phyloP scores from a whole-genome alignment of 495 filamentous ascomycete genomes.

The Penicillium bovifimosum region DNA sequence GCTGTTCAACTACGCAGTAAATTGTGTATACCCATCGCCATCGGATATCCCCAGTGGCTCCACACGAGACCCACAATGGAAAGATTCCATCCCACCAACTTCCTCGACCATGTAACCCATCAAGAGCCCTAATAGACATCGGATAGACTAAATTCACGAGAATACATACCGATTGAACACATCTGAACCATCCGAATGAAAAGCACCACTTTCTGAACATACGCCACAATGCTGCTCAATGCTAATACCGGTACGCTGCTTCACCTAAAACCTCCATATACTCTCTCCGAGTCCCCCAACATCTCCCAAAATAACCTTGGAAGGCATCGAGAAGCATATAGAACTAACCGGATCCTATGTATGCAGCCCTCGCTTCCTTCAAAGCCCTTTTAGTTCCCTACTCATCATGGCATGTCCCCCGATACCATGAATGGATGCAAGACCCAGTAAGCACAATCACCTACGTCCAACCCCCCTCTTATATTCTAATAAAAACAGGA shows the following conservation, averaged over 20 bases:
- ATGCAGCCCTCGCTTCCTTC: constrained; percentile 59
- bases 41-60: background rate
- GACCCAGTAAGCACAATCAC: constrained; percentile 52
- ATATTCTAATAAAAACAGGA: constrained; percentile 39
- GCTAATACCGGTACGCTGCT: constrained; percentile 31
- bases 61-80: constrained; percentile 14
- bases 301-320: background rate
- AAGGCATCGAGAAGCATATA: background rate
- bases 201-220: background rate
- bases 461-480: background rate
- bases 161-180: background rate
- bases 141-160: background rate
- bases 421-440: constrained; percentile 89
- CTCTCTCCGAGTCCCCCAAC: background rate
- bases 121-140: background rate
- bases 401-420: constrained; percentile 69
- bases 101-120: background rate
- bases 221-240: constrained; percentile 36
- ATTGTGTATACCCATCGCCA: background rate
- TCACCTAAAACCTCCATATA: constrained; percentile 3
- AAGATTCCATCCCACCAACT: constrained; percentile 10
- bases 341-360: background rate
- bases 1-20: background rate
- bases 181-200: background rate
- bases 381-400: constrained; percentile 76